Percentiles rank a stretch among this genome's conserved stretches.
Evolutionary conservation across 306 rosid genomes (phyloP).

Genomic region (Vicia sativa): DNA sequence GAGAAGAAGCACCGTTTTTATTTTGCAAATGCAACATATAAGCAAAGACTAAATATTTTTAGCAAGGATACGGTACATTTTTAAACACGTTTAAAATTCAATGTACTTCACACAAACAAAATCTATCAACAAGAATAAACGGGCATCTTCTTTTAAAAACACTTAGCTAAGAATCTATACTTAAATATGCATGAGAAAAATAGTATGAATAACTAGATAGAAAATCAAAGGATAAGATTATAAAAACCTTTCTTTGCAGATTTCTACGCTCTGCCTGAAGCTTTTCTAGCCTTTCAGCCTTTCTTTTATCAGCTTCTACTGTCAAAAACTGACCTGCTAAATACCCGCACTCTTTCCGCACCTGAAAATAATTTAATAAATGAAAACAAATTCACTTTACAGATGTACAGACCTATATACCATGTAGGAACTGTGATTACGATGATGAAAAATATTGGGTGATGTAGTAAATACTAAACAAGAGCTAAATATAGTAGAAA

Average conservation of each 20-base stretch:
- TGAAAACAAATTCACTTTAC: background rate
- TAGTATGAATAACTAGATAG: conserved; percentile 6
- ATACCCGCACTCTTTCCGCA: conserved; percentile 73
- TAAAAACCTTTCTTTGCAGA: conserved; percentile 70
- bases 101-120: background rate
- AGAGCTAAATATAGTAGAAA: background rate
- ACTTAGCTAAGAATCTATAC: background rate
- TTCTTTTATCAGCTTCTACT: conserved; percentile 60
- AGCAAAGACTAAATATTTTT: background rate
- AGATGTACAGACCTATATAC: background rate
- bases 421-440: background rate
- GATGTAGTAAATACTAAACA: conserved; percentile 7
- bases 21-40: background rate
- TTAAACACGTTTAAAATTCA: background rate
- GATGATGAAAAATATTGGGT: background rate
- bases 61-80: background rate
- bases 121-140: conserved; percentile 1
- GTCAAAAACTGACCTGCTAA: conserved; percentile 63
- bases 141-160: background rate
- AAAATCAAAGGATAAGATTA: conserved; percentile 21
- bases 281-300: conserved; percentile 48
- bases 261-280: conserved; percentile 50
- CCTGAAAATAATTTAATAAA: conserved; percentile 48
- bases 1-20: too few species aligned
- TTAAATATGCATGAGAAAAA: conserved; percentile 25